Evolutionary conservation across 306 rosid species (phyloP).

Genomic region (Parietaria judaica): DNA sequence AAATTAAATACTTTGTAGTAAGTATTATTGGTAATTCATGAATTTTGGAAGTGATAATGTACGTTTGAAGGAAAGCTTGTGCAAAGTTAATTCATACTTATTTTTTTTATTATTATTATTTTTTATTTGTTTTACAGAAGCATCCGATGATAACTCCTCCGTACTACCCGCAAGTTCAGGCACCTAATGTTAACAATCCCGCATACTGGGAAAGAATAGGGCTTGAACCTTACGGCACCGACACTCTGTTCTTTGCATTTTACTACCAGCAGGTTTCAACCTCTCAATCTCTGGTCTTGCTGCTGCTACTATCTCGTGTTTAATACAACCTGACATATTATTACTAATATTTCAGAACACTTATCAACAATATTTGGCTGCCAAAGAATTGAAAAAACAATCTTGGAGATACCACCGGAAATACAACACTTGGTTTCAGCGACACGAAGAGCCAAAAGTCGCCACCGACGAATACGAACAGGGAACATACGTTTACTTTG

Average conservation of each 20-base stretch:
- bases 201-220: constrained; percentile 93
- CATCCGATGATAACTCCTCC: constrained; percentile 74
- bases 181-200: constrained; percentile 86
- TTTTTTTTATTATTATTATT: constrained; percentile 3
- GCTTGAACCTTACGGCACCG: constrained; percentile 57
- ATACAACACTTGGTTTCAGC: constrained; percentile 93
- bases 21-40: too few species aligned
- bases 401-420: constrained; percentile 98
- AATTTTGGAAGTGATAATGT: neutral
- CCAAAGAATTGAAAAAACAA: constrained; percentile 96
- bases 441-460: constrained; percentile 97
- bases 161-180: constrained; percentile 90
- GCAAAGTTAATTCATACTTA: too few species aligned
- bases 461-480: constrained; percentile 97
- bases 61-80: too few species aligned
- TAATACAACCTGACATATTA: constrained; percentile 1
- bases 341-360: constrained; percentile 61
- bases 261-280: constrained; percentile 82
- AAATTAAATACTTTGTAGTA: too few species aligned
- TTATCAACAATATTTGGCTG: constrained; percentile 92
- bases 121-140: constrained; percentile 40
- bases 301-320: constrained; percentile 13
- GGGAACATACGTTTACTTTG: constrained; percentile 94
- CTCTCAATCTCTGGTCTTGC: neutral
- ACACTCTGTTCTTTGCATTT: constrained; percentile 84